phyloP scores from a whole-genome alignment of 495 filamentous ascomycete genomes.

The Aspergillus conjunctus region DNA sequence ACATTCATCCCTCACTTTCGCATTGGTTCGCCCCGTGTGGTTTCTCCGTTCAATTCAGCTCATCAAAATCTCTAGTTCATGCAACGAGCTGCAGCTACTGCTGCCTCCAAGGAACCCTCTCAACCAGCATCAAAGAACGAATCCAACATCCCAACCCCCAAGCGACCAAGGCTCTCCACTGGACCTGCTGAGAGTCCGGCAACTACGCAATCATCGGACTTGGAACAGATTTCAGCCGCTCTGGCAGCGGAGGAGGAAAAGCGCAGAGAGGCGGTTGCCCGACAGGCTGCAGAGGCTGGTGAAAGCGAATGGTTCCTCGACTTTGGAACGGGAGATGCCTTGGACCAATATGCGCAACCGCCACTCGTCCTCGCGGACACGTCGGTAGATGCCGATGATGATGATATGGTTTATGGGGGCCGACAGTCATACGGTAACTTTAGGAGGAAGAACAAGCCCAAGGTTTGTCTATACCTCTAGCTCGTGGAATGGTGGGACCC shows the following conservation, averaged over 20 bases:
- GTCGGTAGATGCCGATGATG: constrained; percentile 42
- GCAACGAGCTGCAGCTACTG: constrained; percentile 78
- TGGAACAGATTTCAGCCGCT: constrained; percentile 68
- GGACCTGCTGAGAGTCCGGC: constrained; percentile 31
- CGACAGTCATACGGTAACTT: constrained; percentile 44
- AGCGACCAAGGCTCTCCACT: constrained; percentile 48
- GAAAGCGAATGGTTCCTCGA: constrained; percentile 87
- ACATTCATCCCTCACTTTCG: neutral
- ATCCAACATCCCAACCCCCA: constrained; percentile 37
- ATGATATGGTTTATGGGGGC: constrained; percentile 36
- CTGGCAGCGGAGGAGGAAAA: constrained; percentile 75
- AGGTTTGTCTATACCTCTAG: constrained; percentile 17
- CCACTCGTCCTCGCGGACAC: constrained; percentile 40
- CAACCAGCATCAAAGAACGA: constrained; percentile 41
- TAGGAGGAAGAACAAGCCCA: constrained; percentile 37
- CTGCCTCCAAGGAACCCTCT: constrained; percentile 44
- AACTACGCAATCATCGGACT: constrained; percentile 37
- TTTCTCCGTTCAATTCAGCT: neutral
- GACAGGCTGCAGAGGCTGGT: constrained; percentile 70
- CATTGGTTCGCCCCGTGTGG: neutral
- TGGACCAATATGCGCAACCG: constrained; percentile 24
- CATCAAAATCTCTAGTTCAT: constrained; percentile 66
- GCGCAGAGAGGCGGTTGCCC: constrained; percentile 67
- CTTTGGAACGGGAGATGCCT: constrained; percentile 28
- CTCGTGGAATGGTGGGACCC: neutral